Conservation (phyloP, 1,284 basidiomycete genomes). For the Trichosporon sp. region DNA sequence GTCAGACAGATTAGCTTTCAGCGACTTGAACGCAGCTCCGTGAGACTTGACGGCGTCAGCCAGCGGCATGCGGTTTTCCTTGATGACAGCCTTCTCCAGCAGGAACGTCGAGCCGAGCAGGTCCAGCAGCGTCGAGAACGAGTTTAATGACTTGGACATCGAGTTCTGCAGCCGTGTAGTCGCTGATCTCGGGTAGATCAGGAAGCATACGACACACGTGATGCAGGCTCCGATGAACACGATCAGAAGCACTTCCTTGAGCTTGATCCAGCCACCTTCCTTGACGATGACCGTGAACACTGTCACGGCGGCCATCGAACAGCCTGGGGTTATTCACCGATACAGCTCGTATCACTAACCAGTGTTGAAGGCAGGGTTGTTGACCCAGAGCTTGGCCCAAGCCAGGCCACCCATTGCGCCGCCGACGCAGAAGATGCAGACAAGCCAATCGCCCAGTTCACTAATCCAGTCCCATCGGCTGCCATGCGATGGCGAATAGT, state of each 20-base stretch:
- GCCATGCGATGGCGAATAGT: constrained; percentile 39
- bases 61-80: constrained; percentile 53
- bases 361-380: constrained; percentile 84
- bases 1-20: constrained; percentile 75
- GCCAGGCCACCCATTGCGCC: constrained; percentile 73
- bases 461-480: constrained; percentile 38
- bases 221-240: constrained; percentile 68
- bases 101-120: constrained; percentile 78
- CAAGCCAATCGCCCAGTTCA: constrained; percentile 44
- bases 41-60: constrained; percentile 71
- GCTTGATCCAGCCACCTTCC: constrained; percentile 73
- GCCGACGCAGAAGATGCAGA: constrained; percentile 74
- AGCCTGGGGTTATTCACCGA: constrained; percentile 54
- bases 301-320: constrained; percentile 83
- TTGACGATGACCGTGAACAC: constrained; percentile 82
- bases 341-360: constrained; percentile 51
- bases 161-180: constrained; percentile 70
- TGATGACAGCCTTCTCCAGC: constrained; percentile 54
- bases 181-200: constrained; percentile 77
- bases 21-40: constrained; percentile 75
- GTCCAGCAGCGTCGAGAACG: constrained; percentile 74
- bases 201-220: constrained; percentile 76
- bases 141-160: constrained; percentile 77
- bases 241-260: constrained; percentile 69
- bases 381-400: constrained; percentile 72